These are phyloP conservation scores for Penicillium cinerascens DNA, from an alignment of 495 filamentous ascomycete genomes.

Conservation along the genomic window DNA sequence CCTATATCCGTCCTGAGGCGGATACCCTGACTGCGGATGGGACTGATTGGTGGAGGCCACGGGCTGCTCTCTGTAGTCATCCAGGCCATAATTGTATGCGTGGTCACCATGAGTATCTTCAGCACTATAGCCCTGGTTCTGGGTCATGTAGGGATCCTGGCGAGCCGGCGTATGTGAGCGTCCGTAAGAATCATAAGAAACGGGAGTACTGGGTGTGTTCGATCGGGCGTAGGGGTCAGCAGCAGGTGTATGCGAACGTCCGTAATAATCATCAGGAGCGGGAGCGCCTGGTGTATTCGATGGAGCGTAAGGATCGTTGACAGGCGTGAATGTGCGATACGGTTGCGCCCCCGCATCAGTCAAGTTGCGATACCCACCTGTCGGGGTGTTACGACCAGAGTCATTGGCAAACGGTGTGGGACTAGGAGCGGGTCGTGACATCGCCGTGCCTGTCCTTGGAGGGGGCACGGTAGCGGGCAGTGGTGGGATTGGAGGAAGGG, in stretches of 20 bases:
- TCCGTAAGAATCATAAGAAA: constrained; percentile 3
- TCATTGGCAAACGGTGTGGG: constrained; percentile 8
- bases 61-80: constrained; percentile 3
- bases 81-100: neutral
- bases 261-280: constrained; percentile 5
- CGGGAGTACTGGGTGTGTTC: neutral
- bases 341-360: constrained; percentile 10
- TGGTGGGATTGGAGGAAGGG: constrained; percentile 23
- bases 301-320: constrained; percentile 15
- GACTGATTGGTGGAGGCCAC: neutral
- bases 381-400: neutral
- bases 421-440: constrained; percentile 10
- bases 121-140: neutral
- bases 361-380: constrained; percentile 14
- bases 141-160: constrained; percentile 4
- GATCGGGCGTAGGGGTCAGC: neutral
- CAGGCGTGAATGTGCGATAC: constrained; percentile 13
- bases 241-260: neutral
- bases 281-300: neutral
- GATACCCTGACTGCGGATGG: constrained; percentile 7
- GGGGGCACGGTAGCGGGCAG: constrained; percentile 13
- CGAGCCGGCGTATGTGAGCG: neutral
- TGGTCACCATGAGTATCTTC: neutral
- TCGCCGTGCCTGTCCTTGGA: constrained; percentile 6
- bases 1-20: constrained; percentile 12